These are phyloP conservation scores for Aspergillus oerlinghausenensis DNA, from an alignment of 2,329 filamentous ascomycete species.

Conservation along the genomic window DNA sequence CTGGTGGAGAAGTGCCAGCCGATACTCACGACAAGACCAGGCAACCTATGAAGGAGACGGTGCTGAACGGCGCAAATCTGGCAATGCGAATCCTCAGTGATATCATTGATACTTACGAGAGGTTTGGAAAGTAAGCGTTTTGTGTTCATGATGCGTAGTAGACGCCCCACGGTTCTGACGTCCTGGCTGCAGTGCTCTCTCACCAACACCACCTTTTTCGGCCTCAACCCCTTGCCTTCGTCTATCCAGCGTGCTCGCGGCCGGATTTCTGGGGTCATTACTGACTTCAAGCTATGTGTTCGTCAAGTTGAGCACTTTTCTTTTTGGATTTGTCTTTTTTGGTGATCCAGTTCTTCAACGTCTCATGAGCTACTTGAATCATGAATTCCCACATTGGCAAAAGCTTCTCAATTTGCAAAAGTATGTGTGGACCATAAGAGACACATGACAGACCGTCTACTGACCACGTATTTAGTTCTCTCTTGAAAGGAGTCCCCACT, in stretches of 20 bases:
- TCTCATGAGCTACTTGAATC: conserved; percentile 48
- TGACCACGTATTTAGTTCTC: conserved; percentile 43
- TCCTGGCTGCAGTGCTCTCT: conserved; percentile 47
- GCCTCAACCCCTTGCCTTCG: conserved; percentile 49
- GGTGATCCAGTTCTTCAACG: conserved; percentile 68
- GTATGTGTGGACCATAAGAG: conserved; percentile 10
- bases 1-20: conserved; percentile 47
- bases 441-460: background rate
- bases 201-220: conserved; percentile 61
- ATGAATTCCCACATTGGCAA: conserved; percentile 64
- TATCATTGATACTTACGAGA: conserved; percentile 59
- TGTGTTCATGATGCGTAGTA: background rate
- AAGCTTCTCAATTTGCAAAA: conserved; percentile 70
- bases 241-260: conserved; percentile 51
- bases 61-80: conserved; percentile 72
- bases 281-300: conserved; percentile 57
- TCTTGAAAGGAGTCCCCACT: conserved; percentile 77
- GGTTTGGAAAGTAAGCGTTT: conserved; percentile 53
- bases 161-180: background rate
- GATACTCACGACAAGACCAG: conserved; percentile 69
- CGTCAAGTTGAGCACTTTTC: conserved; percentile 62
- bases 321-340: conserved; percentile 72
- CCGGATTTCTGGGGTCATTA: conserved; percentile 50
- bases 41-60: conserved; percentile 68
- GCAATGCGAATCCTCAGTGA: conserved; percentile 64